A percentile compares a stretch with the other conserved stretches of the same genome.
These are phyloP conservation scores for Aspergillaceae sp. DNA, from an alignment of 2,329 filamentous ascomycete genomes.

Conservation along the genomic window DNA sequence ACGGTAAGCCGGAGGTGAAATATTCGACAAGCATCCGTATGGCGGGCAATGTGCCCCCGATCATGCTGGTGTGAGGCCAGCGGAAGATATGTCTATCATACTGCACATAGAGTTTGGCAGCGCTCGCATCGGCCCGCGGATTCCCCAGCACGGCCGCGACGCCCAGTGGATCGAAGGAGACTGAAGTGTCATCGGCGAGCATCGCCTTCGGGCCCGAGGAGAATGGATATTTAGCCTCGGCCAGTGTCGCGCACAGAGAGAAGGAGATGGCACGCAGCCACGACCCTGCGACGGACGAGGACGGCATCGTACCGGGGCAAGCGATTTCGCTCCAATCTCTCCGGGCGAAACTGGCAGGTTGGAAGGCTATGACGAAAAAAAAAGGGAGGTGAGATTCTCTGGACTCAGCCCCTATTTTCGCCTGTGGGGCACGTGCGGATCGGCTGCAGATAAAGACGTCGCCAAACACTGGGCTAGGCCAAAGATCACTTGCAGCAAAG, in stretches of 20 bases:
- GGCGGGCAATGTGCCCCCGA: conserved; percentile 22
- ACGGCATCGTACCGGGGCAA: conserved; percentile 1
- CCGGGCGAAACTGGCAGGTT: not conserved
- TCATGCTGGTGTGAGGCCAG: conserved; percentile 27
- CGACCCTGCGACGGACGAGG: not conserved
- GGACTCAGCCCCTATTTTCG: not conserved
- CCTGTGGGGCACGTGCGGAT: no score
- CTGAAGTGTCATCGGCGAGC: conserved; percentile 8
- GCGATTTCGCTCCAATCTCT: not conserved
- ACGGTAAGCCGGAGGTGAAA: conserved; percentile 15
- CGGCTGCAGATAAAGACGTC: no score
- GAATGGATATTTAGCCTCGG: conserved; percentile 8
- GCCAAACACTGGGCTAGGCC: no score
- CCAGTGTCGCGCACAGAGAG: conserved; percentile 1
- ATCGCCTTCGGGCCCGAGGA: conserved; percentile 8
- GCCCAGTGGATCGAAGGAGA: conserved; percentile 27
- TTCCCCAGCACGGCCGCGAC: conserved; percentile 25
- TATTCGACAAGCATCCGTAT: conserved; percentile 26
- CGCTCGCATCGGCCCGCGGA: conserved; percentile 21
- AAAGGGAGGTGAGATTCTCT: not conserved
- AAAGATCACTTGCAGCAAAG: no score
- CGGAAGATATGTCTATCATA: conserved; percentile 18
- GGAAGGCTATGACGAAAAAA: not conserved
- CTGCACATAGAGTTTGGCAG: conserved; percentile 22
- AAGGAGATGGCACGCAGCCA: conserved; percentile 3